Base-by-base conservation (phyloP, 2,329 filamentous ascomycete species). In the Coleophoma crateriformis region DNA sequence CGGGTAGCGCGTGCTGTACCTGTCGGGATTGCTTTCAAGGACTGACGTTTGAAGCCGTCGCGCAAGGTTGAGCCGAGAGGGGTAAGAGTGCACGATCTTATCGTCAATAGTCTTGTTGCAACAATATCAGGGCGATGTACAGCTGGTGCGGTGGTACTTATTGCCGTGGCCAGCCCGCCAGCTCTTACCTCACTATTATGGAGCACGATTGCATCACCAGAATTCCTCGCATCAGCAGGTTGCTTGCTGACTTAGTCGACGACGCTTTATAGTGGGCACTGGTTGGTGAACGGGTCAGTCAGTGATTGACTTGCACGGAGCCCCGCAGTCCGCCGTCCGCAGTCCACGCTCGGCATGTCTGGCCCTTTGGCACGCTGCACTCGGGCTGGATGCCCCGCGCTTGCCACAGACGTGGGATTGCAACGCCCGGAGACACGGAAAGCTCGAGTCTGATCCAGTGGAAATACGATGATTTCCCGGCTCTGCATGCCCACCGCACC, bases 401-500 rank as follows among this genome's bases (percentile, higher is more conserved):
- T 27, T 27, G 27, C 27, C 27, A 27, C 27, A 10, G 27, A 27
- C 27, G 27, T 27, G 27, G 6, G 3, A 10, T 41, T 40, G 17
- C 5, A 15, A 17, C n/a, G 11, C 37, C n/a, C 38, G 38, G 38
- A 13, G 17, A 17, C 14, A 41, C 17, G 38, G 38, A 41, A 41
- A 41, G 22, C 42, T 49, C 51, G 49, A 53, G 56, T 19, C 19
- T 19, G 19, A 19, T 19, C 19, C 19, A 19, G 19, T 27, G 40
- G 46, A 41, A 13, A 39, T 41, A 59, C 49, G 49, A 58, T 48
- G 55, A 57, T 54, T 59, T 57, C 49, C 53, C 57, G 57, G 56
- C 50, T 15, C 11, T 13, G 37, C 7, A 39, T 13, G 7, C 35
- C 12, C 35, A 27, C 27, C 6, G 27, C 5, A 27, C 5, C 2